These are phyloP conservation scores for Inonotus hispidus DNA, from an alignment of 1,284 basidiomycete species.

Conservation along the genomic window DNA sequence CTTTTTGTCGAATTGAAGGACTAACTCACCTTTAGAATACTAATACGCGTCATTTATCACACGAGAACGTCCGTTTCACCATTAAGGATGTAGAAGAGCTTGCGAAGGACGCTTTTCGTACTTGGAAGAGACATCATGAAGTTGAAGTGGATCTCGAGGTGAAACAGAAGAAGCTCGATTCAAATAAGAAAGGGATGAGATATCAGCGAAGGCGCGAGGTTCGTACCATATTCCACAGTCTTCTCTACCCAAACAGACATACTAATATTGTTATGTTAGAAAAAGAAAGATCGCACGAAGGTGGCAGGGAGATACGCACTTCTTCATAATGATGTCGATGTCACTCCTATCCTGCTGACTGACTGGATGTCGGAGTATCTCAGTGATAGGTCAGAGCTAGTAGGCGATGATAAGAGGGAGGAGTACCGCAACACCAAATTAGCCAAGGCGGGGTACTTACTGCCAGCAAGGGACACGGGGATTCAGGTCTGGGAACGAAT, in stretches of 20 bases:
- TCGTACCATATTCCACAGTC: background rate
- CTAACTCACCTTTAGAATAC: background rate
- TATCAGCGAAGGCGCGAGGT: background rate
- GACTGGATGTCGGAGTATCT: slow-evolving; percentile 7
- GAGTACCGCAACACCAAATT: background rate
- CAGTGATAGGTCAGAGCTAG: background rate
- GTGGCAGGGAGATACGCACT: background rate
- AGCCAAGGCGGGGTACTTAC: background rate
- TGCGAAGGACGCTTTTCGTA: background rate
- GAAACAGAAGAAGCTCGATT: background rate
- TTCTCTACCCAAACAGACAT: background rate
- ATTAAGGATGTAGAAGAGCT: background rate
- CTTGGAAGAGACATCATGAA: background rate
- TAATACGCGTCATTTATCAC: background rate
- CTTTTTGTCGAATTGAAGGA: background rate
- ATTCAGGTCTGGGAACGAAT: background rate
- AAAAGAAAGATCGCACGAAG: background rate
- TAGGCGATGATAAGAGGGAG: background rate
- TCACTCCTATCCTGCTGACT: background rate
- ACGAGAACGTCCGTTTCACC: background rate
- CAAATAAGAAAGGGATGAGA: background rate
- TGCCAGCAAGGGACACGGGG: background rate
- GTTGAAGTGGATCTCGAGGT: background rate
- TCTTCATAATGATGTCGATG: background rate
- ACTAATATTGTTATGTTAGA: background rate